phyloP scores from a whole-genome alignment of 1,284 basidiomycete species.

The Rugosomyces carneus region DNA sequence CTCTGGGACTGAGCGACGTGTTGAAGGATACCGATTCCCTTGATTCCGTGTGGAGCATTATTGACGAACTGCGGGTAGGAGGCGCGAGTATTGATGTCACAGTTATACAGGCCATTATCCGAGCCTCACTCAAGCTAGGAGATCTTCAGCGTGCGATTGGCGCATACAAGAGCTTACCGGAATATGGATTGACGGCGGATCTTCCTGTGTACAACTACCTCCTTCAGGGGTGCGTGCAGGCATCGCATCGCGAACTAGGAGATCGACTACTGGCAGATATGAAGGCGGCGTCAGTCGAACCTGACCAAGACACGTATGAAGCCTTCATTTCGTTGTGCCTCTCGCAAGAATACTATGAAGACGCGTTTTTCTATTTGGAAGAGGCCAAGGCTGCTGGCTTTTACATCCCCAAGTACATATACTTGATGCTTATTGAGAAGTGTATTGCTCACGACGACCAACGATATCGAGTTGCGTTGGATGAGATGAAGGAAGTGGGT shows the following conservation, averaged over 20 bases:
- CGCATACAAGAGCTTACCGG: conserved; percentile 58
- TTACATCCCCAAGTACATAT: conserved; percentile 50
- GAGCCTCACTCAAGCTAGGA: conserved; percentile 52
- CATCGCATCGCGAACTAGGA: conserved; percentile 53
- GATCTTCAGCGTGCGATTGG: conserved; percentile 77
- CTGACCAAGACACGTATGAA: conserved; percentile 58
- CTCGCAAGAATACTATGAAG: conserved; percentile 69
- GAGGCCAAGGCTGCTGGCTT: conserved; percentile 70
- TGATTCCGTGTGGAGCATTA: conserved; percentile 59
- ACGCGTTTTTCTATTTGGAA: conserved; percentile 84
- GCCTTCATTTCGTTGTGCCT: conserved; percentile 64
- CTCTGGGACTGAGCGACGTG: conserved; percentile 43
- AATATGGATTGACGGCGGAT: conserved; percentile 53
- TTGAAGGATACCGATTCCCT: conserved; percentile 50
- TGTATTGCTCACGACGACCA: conserved; percentile 54
- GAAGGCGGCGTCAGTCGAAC: conserved; percentile 43
- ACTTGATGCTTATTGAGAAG: conserved; percentile 54
- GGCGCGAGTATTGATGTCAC: conserved; percentile 49
- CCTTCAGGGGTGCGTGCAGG: conserved; percentile 55
- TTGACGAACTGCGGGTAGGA: conserved; percentile 55
- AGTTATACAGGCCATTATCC: conserved; percentile 61
- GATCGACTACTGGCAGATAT: conserved; percentile 58
- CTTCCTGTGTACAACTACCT: conserved; percentile 68
- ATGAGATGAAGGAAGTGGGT: conserved; percentile 56
- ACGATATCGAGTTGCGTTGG: conserved; percentile 59